phyloP scores from a whole-genome alignment of 148 eudicot species.

The Cornus controversa region DNA sequence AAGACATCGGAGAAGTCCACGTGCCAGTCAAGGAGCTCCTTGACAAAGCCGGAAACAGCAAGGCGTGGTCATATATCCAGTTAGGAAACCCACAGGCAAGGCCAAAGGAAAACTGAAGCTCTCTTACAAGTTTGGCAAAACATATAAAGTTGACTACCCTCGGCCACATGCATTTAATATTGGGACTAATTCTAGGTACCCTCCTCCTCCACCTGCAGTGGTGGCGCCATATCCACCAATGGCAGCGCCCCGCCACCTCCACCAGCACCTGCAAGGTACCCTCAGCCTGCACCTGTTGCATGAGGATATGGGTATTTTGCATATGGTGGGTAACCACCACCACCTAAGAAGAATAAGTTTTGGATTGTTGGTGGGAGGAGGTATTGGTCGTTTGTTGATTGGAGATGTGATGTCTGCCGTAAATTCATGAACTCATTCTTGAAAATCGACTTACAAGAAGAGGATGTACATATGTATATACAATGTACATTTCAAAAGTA shows the following conservation, averaged over 20 bases:
- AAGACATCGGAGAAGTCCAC: conserved; percentile 44
- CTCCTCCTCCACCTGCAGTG: not conserved
- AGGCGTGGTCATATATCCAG: conserved; percentile 31
- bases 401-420: conserved; percentile 38
- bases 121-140: conserved; percentile 17
- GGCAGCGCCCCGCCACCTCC: not conserved
- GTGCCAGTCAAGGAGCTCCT: conserved; percentile 42
- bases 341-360: conserved; percentile 30
- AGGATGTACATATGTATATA: too few species aligned
- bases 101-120: conserved; percentile 14
- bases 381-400: conserved; percentile 44
- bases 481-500: too few species aligned
- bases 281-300: conserved; percentile 5
- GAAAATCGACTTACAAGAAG: too few species aligned
- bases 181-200: not conserved
- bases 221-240: not conserved
- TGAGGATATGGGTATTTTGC: too few species aligned
- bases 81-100: conserved; percentile 16
- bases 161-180: conserved; percentile 5
- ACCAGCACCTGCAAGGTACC: conserved; percentile 20
- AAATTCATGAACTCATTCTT: too few species aligned
- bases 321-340: conserved; percentile 19
- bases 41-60: conserved; percentile 15
- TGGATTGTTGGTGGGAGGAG: conserved; percentile 31
- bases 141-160: not conserved